Evolutionary conservation across 805 yeast genomes (phyloP), one percentile per base, ranked within the genome.

Genomic region (Kodamaea fukazawae): DNA sequence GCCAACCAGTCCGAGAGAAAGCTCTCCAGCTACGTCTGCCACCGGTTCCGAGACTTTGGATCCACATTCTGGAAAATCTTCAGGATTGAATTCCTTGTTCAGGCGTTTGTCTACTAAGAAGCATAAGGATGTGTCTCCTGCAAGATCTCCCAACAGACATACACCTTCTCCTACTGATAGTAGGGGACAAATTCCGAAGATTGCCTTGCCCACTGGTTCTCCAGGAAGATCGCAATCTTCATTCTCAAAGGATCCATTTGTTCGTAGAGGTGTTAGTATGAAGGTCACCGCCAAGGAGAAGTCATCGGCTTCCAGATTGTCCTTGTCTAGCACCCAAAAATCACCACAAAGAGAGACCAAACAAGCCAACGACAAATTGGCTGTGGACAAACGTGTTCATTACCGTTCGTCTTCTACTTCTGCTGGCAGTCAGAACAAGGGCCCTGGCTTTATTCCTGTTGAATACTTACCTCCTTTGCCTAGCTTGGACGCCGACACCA

Each of bases 241-340:
- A 4, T 15, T 44, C 17, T 53, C 48, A 40, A 52, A 41, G n/a
- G 74, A 69, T 38, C 71, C 72, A 29, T 49, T 67, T 64, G 74
- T 77, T 34, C 80, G 81, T 51, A 73, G 83, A 50, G 81, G 80
- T 47, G 81, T 78, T 7, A 74, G 80, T 53, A 69, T 77, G 75
- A 77, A 74, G 52, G 72, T 77, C n/a, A 77, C 83, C 1, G 73
- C 78, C 10, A 75, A 71, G 50, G 83, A 77, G 47, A 75, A 69
- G 45, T 69, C 58, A 1, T 44, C 57, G 15, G 36, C 45, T 6
- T 47, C 61, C 1, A 48, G 57, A 33, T 31, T 39, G 3, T 40
- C 43, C 32, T 33, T 36, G 36, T 20, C 34, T 20, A 41, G 42
- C 17, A 22, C 44, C 15, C 36, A 23, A 16, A 38, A 38, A 33